Base-by-base conservation (phyloP, 2,329 filamentous ascomycete genomes). In the Fusarium keratoplasticum region DNA sequence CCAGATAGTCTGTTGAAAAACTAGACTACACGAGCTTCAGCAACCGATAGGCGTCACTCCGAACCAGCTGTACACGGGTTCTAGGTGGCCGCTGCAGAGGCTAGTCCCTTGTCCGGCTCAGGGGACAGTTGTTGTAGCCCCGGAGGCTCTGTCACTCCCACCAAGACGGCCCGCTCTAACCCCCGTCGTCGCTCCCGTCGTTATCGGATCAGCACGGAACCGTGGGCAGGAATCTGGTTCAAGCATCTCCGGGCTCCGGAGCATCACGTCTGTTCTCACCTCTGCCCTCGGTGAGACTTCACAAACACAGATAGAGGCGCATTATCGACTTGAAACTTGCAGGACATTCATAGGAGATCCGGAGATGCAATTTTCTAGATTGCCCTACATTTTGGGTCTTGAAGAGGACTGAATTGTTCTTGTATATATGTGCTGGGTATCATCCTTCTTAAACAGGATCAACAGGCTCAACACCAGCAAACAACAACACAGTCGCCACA, bases 201-300 rank as follows among this genome's bases (percentile, higher is more conserved):
- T 78, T 76, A 77, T 77, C 76, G 73, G 75, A 78, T 75, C 72
- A 72, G 63, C 62, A 58, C 64, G 57, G 31, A 40, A 68, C 58
- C 20, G 22, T 63, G 36, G 40, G n/a, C 36, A 63, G 44, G 22
- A 50, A 68, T 67, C 66, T 70, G 59, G 35, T 66, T 75, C 57
- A 55, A 55, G 67, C 73, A 76, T 78, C 73, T 78, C 76, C 76
- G 76, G 70, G 57, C 69, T 76, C 76, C 75, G 76, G 73, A 68
- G 64, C 61, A 67, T 63, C 61, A 42, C 65, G 69, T 67, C 73
- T 70, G 44, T 62, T 33, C 62, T 67, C 66, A 57, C 38, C 20
- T 52, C 38, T 50, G 16, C 68, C 69, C 63, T 65, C 66, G 67
- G 42, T 54, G 50, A 77, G 65, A 71, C 68, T 70, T 20, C 44